Evolutionary conservation across 1,284 basidiomycete genomes (phyloP), one percentile per base, ranked within the genome.

Genomic region (Puccinia coronata): DNA sequence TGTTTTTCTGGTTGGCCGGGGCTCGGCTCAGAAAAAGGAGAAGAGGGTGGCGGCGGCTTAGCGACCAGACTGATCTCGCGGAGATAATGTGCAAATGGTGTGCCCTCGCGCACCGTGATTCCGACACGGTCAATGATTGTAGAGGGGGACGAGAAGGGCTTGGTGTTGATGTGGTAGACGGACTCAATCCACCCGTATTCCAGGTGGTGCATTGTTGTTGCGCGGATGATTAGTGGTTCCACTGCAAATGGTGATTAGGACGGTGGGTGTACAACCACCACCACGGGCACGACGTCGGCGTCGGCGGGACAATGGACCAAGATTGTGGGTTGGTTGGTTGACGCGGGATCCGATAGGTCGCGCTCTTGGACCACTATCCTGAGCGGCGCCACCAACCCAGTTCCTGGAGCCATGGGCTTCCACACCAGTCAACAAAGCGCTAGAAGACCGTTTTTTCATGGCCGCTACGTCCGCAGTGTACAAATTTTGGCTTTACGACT

Each of bases 401-500:
- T 41, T 36, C 16, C n/a, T 9, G 51, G n/a, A 23, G 70, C 65
- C 25, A 41, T 77, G 8, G 78, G 57, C 36, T 55, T 72, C 78
- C 78, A 80, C 28, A 80, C 70, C 59, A 80, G 53, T 20, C 78
- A 39, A 65, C 78, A 80, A 89, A 59, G 88, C 91, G 36, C 89
- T 99, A 6, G 88, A 90, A 77, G 91, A 92, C 65, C 91, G 96
- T 78, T 95, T 95, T 86, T 99, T 99, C 88, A 95, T 96, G 91
- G 88, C 89, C 23, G 96, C 95, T 0, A 96, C 96, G 0, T 92
- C 89, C 5, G 89, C 91, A 0, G 92, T 91, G 0, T 92, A 98
- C 88, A 94, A 94, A 85, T 99, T 97, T 88, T 99, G 97, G 96
- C 87, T 99, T 77, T 97, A 99, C 87, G 96, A 99, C 87, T 88